Percentiles rank a stretch among this genome's conserved stretches.
Conservation (phyloP, 2,329 filamentous ascomycete species). For the Diaporthe caulivora region DNA sequence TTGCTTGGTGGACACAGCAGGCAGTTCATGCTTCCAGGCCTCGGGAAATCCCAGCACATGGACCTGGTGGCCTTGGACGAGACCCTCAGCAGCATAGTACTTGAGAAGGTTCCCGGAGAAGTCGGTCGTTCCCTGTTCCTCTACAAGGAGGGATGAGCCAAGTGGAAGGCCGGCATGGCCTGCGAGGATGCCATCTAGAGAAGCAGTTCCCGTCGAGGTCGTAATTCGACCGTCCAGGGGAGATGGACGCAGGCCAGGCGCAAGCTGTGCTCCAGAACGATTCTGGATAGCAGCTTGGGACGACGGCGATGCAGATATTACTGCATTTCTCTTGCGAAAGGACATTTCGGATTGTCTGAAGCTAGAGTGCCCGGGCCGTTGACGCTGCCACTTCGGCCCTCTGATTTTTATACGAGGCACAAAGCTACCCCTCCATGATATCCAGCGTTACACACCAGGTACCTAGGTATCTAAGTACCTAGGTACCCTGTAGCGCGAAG, state of each 20-base stretch:
- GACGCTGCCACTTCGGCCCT: background rate
- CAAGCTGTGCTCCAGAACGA: constrained; percentile 52
- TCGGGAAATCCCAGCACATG: constrained; percentile 87
- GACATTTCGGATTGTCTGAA: constrained; percentile 57
- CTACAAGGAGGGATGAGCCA: constrained; percentile 83
- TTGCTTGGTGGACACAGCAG: constrained; percentile 71
- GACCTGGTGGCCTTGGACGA: constrained; percentile 90
- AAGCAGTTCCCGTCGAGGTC: constrained; percentile 90
- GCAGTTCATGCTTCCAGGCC: constrained; percentile 85
- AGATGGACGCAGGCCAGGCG: constrained; percentile 79
- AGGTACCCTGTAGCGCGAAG: constrained; percentile 1
- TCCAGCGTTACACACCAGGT: background rate
- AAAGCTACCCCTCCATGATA: constrained; percentile 39
- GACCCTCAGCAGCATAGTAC: constrained; percentile 93
- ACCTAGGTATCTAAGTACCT: constrained; percentile 26
- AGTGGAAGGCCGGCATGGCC: constrained; percentile 88
- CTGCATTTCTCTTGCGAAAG: constrained; percentile 68
- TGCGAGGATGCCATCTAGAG: constrained; percentile 85
- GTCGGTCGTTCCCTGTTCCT: constrained; percentile 93
- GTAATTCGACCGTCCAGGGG: constrained; percentile 88
- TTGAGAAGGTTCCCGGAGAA: constrained; percentile 86
- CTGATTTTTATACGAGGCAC: background rate
- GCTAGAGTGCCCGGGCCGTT: background rate
- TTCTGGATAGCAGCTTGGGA: constrained; percentile 45
- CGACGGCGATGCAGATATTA: constrained; percentile 57